These are phyloP conservation scores for Metarhizium brunneum DNA, from an alignment of 2,329 filamentous ascomycete species.

Conservation along the genomic window DNA sequence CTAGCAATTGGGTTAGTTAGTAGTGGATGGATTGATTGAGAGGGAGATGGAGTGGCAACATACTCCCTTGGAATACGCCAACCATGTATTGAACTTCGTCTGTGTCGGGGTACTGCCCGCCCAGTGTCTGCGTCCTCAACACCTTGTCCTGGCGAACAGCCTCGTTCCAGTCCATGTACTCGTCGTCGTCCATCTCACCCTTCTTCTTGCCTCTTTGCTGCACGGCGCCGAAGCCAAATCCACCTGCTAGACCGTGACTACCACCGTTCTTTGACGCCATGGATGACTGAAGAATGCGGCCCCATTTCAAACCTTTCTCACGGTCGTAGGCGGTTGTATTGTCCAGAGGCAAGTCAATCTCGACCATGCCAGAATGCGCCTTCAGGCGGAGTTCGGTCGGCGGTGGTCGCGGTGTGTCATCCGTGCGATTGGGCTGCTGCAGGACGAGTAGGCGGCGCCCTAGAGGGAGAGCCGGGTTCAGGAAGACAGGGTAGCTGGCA, in stretches of 20 bases:
- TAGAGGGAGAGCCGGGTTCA: slow-evolving; percentile 61
- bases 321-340: slow-evolving; percentile 69
- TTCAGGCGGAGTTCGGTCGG: slow-evolving; percentile 77
- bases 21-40: not conserved
- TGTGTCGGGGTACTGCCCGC: slow-evolving; percentile 65
- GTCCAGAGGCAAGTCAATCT: slow-evolving; percentile 83
- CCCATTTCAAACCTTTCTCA: slow-evolving; percentile 74
- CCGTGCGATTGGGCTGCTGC: slow-evolving; percentile 75
- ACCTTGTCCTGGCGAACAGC: slow-evolving; percentile 63
- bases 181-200: slow-evolving; percentile 35
- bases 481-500: slow-evolving; percentile 73
- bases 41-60: slow-evolving; percentile 19
- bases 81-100: slow-evolving; percentile 80
- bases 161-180: slow-evolving; percentile 52
- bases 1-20: slow-evolving; percentile 29
- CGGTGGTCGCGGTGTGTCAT: slow-evolving; percentile 38
- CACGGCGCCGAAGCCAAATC: slow-evolving; percentile 54
- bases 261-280: slow-evolving; percentile 51
- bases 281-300: slow-evolving; percentile 59
- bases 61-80: slow-evolving; percentile 79
- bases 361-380: slow-evolving; percentile 70
- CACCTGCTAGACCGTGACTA: slow-evolving; percentile 61
- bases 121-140: slow-evolving; percentile 72
- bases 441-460: slow-evolving; percentile 67
- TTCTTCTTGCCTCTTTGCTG: slow-evolving; percentile 32